Percentiles rank a stretch among this genome's conserved stretches.
Evolutionary conservation across 2,329 filamentous ascomycete genomes (phyloP).

Genomic region (Apiospora hydei): DNA sequence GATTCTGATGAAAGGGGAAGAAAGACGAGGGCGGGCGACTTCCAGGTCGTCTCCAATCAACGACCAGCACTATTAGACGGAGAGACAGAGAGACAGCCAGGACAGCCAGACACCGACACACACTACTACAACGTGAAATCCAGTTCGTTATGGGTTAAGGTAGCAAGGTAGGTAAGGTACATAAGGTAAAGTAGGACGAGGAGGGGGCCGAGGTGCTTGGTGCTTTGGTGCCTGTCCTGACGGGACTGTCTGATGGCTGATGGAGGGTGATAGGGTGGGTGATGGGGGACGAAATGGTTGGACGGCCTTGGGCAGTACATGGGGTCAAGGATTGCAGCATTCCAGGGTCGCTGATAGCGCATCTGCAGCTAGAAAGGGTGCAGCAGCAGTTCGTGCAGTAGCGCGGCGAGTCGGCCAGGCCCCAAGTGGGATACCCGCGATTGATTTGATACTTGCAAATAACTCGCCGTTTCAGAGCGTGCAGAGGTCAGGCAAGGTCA

Average conservation of each 20-base stretch:
- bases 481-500: background rate
- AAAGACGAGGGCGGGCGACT: background rate
- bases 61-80: background rate
- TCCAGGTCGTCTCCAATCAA: background rate
- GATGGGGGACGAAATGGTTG: conserved; percentile 18
- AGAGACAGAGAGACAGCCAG: background rate
- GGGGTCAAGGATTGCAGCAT: background rate
- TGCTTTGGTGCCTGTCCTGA: too few species aligned
- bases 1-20: conserved; percentile 15
- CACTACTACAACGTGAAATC: conserved; percentile 10
- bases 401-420: conserved; percentile 6
- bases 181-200: background rate
- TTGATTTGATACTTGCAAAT: background rate
- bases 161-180: background rate
- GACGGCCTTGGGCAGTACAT: too few species aligned
- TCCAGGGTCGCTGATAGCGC: conserved; percentile 14
- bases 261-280: conserved; percentile 17
- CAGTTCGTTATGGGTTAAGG: conserved; percentile 14
- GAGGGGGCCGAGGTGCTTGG: conserved; percentile 9
- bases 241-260: background rate
- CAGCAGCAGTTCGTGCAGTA: conserved; percentile 20
- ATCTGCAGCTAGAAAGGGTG: conserved; percentile 20
- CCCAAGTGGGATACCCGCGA: background rate
- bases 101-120: background rate
- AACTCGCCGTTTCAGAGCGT: conserved; percentile 8